Base-by-base conservation (phyloP, 2,329 filamentous ascomycete genomes). In the Talaromyces amestolkiae region DNA sequence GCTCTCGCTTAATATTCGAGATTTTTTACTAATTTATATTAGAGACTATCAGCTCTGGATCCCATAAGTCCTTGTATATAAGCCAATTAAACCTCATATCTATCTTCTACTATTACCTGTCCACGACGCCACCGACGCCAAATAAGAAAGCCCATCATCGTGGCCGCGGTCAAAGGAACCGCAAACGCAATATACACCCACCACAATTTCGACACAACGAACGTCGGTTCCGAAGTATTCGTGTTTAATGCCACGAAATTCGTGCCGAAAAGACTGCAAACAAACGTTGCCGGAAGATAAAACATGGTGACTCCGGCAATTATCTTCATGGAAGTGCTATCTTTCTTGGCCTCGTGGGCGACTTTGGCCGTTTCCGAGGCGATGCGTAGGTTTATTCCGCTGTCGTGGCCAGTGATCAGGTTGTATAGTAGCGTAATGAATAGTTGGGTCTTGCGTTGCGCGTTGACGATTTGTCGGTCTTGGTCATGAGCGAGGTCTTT, bases 261-360 rank as follows among this genome's bases (percentile, higher is more conserved):
- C 5, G 68, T 69, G 11, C 70, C 69, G 22, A 70, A 71, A 8
- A 71, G 49, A 64, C 67, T 70, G 51, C 69, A 70, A 9, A 72
- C 70, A 59, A 72, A 71, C 7, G 70, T 71, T 17, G 66, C 67
- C 1, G 71, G 70, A 19, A 72, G 65, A 59, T 69, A 71, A 49
- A 72, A 61, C 60, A 72, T 61, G n/a, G 71, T 72, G 31, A 72
- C 58, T 3, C 35, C 65, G 3, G 70, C 68, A 60, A 70, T 69
- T n/a, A 69, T 71, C 47, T 72, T 71, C 71, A 73, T 71, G 1
- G 70, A 69, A 7, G 64, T 63, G 56, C 70, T 72, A 58, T 72
- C 70, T 45, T 69, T 69, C 31, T 65, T 67, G 4, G 70, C 61
- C 47, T 69, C 68, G 8, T 66, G 62, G 15, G 69, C 70, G 37